Evolutionary conservation across 441 rosid genomes (phyloP).

Genomic region (Aquilaria agallochum): DNA sequence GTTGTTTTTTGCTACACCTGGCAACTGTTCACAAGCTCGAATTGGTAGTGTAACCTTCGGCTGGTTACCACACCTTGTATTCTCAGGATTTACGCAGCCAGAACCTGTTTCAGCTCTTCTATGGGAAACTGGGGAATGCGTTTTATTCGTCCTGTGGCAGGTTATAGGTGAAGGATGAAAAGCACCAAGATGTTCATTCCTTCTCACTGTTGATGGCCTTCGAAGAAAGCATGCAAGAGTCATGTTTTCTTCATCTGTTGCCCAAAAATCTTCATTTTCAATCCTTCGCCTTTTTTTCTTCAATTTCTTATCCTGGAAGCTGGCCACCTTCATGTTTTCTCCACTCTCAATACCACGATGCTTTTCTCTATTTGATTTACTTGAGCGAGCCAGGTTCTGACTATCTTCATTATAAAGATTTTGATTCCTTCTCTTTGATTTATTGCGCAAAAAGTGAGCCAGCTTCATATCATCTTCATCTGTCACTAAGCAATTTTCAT

Average conservation of each 20-base stretch:
- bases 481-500: background rate
- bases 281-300: slow-evolving; percentile 6
- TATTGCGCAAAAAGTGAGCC: slow-evolving; percentile 18
- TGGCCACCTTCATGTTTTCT: slow-evolving; percentile 11
- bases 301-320: slow-evolving; percentile 1
- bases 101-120: too few species aligned
- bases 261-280: background rate
- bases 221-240: slow-evolving; percentile 17
- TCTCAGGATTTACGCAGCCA: too few species aligned
- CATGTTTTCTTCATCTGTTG: slow-evolving; percentile 3
- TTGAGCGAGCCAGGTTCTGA: background rate
- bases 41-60: too few species aligned
- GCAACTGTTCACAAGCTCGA: too few species aligned
- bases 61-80: too few species aligned
- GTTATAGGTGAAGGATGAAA: too few species aligned
- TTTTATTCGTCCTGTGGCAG: too few species aligned
- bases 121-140: too few species aligned
- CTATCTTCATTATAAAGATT: slow-evolving; percentile 8
- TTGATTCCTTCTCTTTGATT: slow-evolving; percentile 16
- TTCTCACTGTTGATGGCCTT: background rate
- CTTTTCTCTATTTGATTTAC: background rate
- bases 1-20: too few species aligned
- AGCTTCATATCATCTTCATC: slow-evolving; percentile 27
- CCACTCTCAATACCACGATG: slow-evolving; percentile 1
- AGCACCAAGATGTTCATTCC: too few species aligned